Evolutionary conservation across 176 grass and related monocot genomes (phyloP).

Genomic region (Hordeum marinum): DNA sequence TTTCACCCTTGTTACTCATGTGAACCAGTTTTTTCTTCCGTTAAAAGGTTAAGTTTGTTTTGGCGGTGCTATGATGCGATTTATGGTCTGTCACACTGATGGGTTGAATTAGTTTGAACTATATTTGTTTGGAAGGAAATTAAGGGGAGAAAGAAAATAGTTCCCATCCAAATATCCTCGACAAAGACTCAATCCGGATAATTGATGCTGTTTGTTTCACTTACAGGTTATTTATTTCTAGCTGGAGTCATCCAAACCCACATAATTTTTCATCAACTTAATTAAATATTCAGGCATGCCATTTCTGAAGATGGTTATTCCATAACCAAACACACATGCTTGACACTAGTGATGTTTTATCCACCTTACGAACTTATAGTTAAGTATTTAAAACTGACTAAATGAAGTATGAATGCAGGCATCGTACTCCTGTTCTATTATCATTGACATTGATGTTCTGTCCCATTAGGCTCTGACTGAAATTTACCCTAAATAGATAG

Average conservation of each 20-base stretch:
- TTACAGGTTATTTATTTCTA: background rate
- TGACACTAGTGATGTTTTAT: conserved; percentile 7
- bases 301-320: background rate
- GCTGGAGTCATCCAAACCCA: background rate
- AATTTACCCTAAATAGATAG: background rate
- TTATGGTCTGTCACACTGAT: background rate
- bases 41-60: conserved; percentile 2
- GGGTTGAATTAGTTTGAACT: background rate
- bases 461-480: background rate
- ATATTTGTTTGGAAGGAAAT: background rate
- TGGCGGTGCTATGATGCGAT: background rate
- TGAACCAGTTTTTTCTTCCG: background rate
- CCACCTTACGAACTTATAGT: background rate
- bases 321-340: background rate
- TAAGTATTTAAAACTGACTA: background rate
- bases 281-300: background rate
- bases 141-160: background rate
- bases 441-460: background rate
- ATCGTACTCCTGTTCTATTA: background rate
- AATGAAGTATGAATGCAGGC: background rate
- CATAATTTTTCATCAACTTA: background rate
- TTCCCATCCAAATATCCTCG: background rate
- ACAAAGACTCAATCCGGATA: background rate
- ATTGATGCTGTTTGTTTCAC: background rate
- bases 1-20: background rate